Evolutionary conservation across 2,329 filamentous ascomycete genomes (phyloP), one percentile per base, ranked within the genome.

Genomic region (Fusarium pilosicola): DNA sequence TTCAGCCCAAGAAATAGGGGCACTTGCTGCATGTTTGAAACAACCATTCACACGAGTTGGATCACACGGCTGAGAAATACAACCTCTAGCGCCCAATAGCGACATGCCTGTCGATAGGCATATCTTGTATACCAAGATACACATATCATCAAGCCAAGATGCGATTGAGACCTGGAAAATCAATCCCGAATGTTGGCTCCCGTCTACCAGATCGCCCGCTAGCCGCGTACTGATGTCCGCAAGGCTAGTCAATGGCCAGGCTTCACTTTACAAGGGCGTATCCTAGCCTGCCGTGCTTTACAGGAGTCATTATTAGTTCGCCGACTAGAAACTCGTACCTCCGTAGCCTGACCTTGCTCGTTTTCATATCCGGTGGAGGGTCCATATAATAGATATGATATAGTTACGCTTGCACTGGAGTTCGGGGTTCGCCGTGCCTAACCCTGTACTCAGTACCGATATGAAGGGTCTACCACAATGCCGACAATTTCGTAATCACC

Each of bases 1-100:
- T 73, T 73, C 60, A 74, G 71, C 71, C 59, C 49, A 32, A 44
- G 56, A 54, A 69, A 74, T 71, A 74, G 59, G 64, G 59, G 63
- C 54, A 56, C 42, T 39, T 57, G 41, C 28, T 49, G n/a, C 42
- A 52, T n/a, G 22, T 48, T 17, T 32, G 41, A 26, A 28, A n/a
- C 36, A 36, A 24, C 44, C 38, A 30, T 57, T 22, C n/a, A 24
- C n/a, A 52, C 41, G 36, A 59, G 26, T 39, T 54, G 39, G 20
- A 41, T 22, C 15, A n/a, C 15, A 39, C 22, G 24, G 39, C 49
- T 57, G 39, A 54, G 52, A 41, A 34, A 42, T 26, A 24, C 32
- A 60, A 34, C 46, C 24, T 54, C 62, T 54, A 48, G 38, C 32
- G 32, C 24, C 26, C 26, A 34, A 22, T 24, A 51, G 24, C 11